Evolutionary conservation across 352 stramenopile genomes (phyloP).

Genomic region (Peronospora belbahrii): DNA sequence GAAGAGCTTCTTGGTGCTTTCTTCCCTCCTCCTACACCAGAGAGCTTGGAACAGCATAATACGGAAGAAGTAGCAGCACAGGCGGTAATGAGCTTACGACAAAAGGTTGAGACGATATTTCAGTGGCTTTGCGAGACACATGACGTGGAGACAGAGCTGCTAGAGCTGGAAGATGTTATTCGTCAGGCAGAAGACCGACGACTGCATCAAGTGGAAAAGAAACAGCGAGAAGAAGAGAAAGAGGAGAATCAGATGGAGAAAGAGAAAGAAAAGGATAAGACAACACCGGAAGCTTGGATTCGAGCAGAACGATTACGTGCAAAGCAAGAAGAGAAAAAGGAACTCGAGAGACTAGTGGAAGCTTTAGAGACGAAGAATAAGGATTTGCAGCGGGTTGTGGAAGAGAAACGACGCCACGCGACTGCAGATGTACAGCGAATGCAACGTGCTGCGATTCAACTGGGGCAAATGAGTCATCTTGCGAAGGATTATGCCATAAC

Average conservation of each 20-base stretch:
- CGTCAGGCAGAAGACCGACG: constrained; percentile 33
- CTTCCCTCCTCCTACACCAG: constrained; percentile 23
- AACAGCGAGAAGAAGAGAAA: constrained; percentile 5
- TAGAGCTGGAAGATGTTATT: constrained; percentile 42
- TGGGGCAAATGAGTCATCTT: constrained; percentile 32
- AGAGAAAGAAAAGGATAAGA: constrained; percentile 1
- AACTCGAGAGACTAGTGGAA: constrained; percentile 35
- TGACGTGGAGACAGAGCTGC: constrained; percentile 39
- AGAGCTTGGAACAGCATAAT: constrained; percentile 19
- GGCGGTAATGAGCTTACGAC: constrained; percentile 40
- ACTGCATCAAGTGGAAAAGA: constrained; percentile 28
- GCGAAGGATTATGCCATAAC: constrained; percentile 34
- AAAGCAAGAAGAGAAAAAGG: constrained; percentile 43
- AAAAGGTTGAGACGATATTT: constrained; percentile 52
- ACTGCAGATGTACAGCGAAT: constrained; percentile 40
- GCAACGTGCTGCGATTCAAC: constrained; percentile 23
- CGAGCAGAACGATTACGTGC: constrained; percentile 36
- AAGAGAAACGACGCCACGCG: constrained; percentile 38
- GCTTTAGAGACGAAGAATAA: constrained; percentile 36
- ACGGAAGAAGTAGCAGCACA: constrained; percentile 45
- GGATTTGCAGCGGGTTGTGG: constrained; percentile 31
- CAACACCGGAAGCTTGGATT: constrained; percentile 34
- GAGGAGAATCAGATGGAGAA: constrained; percentile 4
- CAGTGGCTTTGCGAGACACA: constrained; percentile 43
- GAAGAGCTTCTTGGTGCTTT: constrained; percentile 44